A percentile compares a stretch with the other conserved stretches of the same genome.
Evolutionary conservation across 1,284 basidiomycete genomes (phyloP).

Genomic region (Apiotrichum porosum): DNA sequence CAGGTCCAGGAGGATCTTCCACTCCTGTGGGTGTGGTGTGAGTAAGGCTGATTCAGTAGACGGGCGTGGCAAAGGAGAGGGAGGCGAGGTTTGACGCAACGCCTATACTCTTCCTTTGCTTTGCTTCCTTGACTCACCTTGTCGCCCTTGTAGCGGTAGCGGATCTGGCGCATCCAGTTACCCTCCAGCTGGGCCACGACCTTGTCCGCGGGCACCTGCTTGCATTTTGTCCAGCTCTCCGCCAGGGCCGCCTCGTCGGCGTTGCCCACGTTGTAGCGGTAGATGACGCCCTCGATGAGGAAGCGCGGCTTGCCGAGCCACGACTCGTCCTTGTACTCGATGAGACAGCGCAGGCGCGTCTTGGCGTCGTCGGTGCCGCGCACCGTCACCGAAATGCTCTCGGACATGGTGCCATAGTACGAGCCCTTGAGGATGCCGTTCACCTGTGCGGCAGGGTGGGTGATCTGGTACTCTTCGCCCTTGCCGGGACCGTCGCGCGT

Average conservation of each 20-base stretch:
- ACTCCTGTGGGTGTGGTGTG: constrained; percentile 52
- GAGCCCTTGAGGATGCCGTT: constrained; percentile 75
- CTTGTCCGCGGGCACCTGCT: constrained; percentile 76
- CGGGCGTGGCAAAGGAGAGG: constrained; percentile 17
- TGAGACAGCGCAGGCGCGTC: constrained; percentile 65
- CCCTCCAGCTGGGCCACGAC: constrained; percentile 82
- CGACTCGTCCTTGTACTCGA: constrained; percentile 97
- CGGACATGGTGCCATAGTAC: constrained; percentile 69
- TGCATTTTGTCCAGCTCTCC: constrained; percentile 72
- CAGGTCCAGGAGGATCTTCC: constrained; percentile 70
- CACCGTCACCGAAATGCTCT: constrained; percentile 74
- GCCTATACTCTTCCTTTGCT: background rate
- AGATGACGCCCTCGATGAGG: constrained; percentile 82
- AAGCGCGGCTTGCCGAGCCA: constrained; percentile 90
- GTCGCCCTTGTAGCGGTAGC: constrained; percentile 68
- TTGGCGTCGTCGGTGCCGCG: constrained; percentile 58
- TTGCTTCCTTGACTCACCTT: constrained; percentile 47
- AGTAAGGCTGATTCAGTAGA: background rate
- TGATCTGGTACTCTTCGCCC: constrained; percentile 80
- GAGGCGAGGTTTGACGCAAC: background rate
- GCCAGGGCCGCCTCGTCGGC: constrained; percentile 56
- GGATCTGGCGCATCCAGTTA: constrained; percentile 76
- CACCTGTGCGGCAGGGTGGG: constrained; percentile 82
- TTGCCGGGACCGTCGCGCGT: constrained; percentile 64
- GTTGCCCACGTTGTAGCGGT: constrained; percentile 59